Evolutionary conservation across 2,329 filamentous ascomycete genomes (phyloP).

Genomic region (Colletotrichum gloeosporioides): DNA sequence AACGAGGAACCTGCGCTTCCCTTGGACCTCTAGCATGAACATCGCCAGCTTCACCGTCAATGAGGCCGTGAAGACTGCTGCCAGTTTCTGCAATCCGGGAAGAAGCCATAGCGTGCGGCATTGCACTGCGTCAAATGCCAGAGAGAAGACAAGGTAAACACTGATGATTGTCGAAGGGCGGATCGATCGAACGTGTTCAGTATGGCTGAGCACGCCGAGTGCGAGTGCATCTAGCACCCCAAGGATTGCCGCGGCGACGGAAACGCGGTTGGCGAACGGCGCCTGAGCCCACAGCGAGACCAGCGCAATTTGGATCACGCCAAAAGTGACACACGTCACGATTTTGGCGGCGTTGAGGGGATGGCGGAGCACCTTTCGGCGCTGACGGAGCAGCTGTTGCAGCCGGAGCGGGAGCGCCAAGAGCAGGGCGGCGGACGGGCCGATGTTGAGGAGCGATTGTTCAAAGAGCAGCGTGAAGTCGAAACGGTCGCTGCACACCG

Average conservation of each 20-base stretch:
- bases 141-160: constrained; percentile 31
- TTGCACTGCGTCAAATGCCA: constrained; percentile 36
- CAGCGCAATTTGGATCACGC: constrained; percentile 28
- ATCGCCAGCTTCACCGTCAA: constrained; percentile 29
- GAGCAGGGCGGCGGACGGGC: constrained; percentile 34
- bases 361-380: constrained; percentile 29
- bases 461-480: constrained; percentile 58
- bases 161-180: constrained; percentile 35
- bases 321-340: neutral
- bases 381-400: constrained; percentile 27
- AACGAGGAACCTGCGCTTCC: neutral
- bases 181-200: constrained; percentile 37
- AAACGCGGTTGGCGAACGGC: constrained; percentile 29
- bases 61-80: constrained; percentile 27
- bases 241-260: constrained; percentile 32
- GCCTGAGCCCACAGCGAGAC: constrained; percentile 29
- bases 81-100: constrained; percentile 27
- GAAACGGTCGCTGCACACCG: constrained; percentile 42
- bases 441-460: constrained; percentile 37
- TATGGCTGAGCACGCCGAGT: constrained; percentile 32
- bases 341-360: constrained; percentile 24
- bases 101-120: constrained; percentile 38
- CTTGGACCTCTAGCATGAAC: constrained; percentile 28
- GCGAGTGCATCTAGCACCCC: constrained; percentile 30
- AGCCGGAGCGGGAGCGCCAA: constrained; percentile 36